These are phyloP conservation scores for Effrenium voratum DNA, from an alignment of 73 alveolate genomes.

Conservation along the genomic window DNA sequence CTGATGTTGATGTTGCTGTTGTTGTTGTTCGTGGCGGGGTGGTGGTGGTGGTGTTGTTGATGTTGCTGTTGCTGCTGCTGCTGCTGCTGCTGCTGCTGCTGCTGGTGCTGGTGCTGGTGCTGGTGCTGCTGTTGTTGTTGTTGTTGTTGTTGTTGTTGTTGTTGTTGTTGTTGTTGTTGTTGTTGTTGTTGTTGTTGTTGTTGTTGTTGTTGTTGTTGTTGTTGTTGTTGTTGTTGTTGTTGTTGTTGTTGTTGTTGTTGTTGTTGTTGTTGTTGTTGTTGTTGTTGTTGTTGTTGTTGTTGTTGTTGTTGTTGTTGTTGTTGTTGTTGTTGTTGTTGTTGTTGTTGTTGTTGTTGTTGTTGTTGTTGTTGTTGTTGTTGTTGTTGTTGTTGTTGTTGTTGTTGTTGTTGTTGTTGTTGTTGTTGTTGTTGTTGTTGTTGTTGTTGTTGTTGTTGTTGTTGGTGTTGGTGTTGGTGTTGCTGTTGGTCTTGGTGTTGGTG, in stretches of 20 bases:
- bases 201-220: not conserved
- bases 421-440: not conserved
- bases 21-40: too few species aligned
- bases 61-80: constrained; percentile 10
- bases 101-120: not conserved
- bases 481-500: too few species aligned
- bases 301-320: not conserved
- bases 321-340: not conserved
- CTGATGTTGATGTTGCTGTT: too few species aligned
- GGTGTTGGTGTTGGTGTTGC: too few species aligned
- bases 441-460: too few species aligned
- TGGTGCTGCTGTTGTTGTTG: not conserved
- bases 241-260: not conserved
- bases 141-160: not conserved
- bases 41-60: too few species aligned
- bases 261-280: not conserved
- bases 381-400: not conserved
- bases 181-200: too few species aligned
- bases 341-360: not conserved
- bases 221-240: not conserved
- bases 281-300: not conserved
- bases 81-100: constrained; percentile 3
- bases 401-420: not conserved
- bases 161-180: not conserved
- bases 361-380: not conserved